phyloP scores from a whole-genome alignment of 257 asterid species.

The Ophiorrhiza pumila region DNA sequence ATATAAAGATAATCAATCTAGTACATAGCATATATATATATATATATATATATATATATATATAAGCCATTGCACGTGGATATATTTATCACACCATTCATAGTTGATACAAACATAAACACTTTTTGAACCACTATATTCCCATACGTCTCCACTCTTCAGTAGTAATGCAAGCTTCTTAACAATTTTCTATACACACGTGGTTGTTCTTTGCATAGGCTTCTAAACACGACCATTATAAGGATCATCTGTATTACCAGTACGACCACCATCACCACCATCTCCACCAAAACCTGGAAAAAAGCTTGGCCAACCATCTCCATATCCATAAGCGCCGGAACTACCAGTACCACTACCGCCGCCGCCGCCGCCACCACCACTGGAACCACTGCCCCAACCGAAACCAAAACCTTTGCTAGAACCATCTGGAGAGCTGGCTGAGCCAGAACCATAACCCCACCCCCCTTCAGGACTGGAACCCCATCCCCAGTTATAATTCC shows the following conservation, averaged over 20 bases:
- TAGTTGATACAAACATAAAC: neutral
- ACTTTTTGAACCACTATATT: neutral
- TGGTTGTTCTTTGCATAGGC: neutral
- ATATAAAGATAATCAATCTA: neutral
- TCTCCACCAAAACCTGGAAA: neutral
- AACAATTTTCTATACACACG: constrained; percentile 7
- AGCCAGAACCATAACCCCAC: constrained; percentile 48
- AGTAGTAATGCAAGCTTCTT: neutral
- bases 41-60: too few species aligned
- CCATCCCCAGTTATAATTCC: constrained; percentile 48
- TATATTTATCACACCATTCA: neutral
- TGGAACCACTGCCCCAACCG: constrained; percentile 38
- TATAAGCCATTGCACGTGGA: neutral
- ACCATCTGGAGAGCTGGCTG: constrained; percentile 39
- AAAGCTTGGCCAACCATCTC: constrained; percentile 10
- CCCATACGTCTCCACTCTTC: neutral
- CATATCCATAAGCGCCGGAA: constrained; percentile 27
- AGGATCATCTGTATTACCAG: neutral
- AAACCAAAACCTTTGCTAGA: constrained; percentile 27
- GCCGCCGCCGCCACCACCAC: constrained; percentile 21
- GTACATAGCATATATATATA: too few species aligned
- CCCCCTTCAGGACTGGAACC: constrained; percentile 40
- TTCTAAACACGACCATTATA: neutral
- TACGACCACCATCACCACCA: constrained; percentile 1
- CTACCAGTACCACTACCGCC: constrained; percentile 24